Evolutionary conservation across 805 yeast genomes (phyloP).

Genomic region (Maudiozyma barnettii): DNA sequence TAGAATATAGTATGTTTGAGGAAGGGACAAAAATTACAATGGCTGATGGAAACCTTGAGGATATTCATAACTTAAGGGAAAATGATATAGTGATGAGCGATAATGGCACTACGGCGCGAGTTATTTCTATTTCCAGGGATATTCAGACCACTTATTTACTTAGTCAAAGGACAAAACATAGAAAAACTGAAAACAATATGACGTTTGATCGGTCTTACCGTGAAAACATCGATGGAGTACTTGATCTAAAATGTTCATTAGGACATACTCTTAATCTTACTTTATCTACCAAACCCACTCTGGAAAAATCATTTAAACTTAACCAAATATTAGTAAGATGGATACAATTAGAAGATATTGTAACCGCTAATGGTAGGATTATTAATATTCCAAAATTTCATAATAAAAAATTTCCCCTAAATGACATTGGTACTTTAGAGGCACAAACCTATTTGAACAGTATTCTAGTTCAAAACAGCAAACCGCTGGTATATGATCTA

Average conservation of each 20-base stretch:
- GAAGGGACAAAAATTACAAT: slow-evolving; percentile 35
- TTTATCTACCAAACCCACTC: slow-evolving; percentile 11
- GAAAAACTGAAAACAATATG: slow-evolving; percentile 3
- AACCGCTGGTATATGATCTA: slow-evolving; percentile 24
- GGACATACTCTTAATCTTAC: slow-evolving; percentile 16
- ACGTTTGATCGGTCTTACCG: not conserved
- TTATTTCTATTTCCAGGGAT: slow-evolving; percentile 36
- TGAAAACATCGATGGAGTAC: slow-evolving; percentile 10
- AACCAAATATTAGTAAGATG: slow-evolving; percentile 14
- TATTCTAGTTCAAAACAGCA: no score
- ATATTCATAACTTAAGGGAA: slow-evolving; percentile 29
- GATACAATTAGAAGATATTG: slow-evolving; percentile 12
- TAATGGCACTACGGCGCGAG: slow-evolving; percentile 35
- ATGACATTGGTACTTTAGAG: slow-evolving; percentile 15
- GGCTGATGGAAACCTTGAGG: slow-evolving; percentile 34
- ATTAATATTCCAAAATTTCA: slow-evolving; percentile 19
- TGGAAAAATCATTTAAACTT: slow-evolving; percentile 16
- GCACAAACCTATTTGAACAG: slow-evolving; percentile 8
- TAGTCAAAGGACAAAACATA: slow-evolving; percentile 23
- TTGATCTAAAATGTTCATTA: slow-evolving; percentile 17
- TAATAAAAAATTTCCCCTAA: slow-evolving; percentile 18
- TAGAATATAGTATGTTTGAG: slow-evolving; percentile 19
- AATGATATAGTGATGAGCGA: slow-evolving; percentile 37
- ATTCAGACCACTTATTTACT: slow-evolving; percentile 35
- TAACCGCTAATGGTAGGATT: slow-evolving; percentile 16